Conservation (phyloP, 768 basidiomycete genomes). For the Exsudoporus frostii region DNA sequence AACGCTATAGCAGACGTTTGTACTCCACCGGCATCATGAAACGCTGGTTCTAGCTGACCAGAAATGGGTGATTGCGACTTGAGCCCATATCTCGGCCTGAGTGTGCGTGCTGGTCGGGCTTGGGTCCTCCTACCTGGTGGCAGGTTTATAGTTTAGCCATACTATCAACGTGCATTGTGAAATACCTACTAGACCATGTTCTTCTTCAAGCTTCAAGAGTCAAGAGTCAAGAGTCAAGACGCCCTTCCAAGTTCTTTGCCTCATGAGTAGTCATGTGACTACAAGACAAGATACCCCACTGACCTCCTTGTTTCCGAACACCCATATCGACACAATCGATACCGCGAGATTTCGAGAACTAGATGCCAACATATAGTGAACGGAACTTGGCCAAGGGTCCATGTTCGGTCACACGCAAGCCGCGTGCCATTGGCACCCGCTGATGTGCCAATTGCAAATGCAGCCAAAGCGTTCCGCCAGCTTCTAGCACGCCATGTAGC, state of each 20-base stretch:
- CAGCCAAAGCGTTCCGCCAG: not conserved
- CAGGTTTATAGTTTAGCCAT: not conserved
- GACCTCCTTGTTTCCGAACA: not conserved
- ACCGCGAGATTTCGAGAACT: not conserved
- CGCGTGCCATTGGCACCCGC: not conserved
- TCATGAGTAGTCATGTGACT: not conserved
- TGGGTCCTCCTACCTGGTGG: not conserved
- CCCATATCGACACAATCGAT: not conserved
- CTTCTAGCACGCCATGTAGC: not conserved
- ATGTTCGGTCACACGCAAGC: not conserved
- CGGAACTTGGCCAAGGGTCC: not conserved
- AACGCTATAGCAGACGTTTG: not conserved
- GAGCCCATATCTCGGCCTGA: not conserved
- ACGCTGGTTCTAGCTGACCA: not conserved
- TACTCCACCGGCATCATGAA: not conserved
- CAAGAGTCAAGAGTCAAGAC: too few species aligned
- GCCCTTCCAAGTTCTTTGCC: too few species aligned
- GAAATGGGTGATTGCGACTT: not conserved
- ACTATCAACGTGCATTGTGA: not conserved
- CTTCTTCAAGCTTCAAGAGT: too few species aligned
- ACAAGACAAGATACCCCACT: too few species aligned
- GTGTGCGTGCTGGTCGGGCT: not conserved
- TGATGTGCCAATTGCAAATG: not conserved
- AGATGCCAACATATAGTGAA: not conserved
- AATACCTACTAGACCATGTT: too few species aligned